Base-by-base conservation (phyloP, 805 yeast species). In the Priceomyces carsonii region DNA sequence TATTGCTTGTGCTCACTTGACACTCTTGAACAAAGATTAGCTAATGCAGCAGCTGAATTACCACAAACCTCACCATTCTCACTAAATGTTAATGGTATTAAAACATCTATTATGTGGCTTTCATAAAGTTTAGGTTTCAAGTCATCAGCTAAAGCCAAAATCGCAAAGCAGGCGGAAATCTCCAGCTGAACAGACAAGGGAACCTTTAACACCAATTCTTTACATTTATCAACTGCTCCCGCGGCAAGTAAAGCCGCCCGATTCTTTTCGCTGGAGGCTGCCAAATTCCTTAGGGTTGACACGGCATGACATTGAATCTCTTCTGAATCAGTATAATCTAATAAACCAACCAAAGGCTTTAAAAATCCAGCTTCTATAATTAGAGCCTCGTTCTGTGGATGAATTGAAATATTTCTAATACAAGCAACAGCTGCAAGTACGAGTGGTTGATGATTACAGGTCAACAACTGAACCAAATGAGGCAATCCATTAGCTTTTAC, bases 221-320 rank as follows among this genome's bases (percentile, higher is more conserved):
- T 86, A 63, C 96, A 90, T 62, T 90, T 89, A 45, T 84, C 85
- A 30, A 93, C 95, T 3, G 97, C 97, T 35, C 96, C 96, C 9
- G 96, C 95, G 43, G 89, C 95, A 44, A 93, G 77, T 45, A 93
- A 79, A 32, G 93, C 95, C 49, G 85, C 74, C 69, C 97, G 81
- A 55, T 91, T 91, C 58, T 88, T 80, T 66, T 93, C 98, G 26
- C 93, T 81, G 33, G 93, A 81, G 4, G 99, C 99, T 14, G 99
- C 99, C 50, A 93, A 74, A 60, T 93, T 93, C 62, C 99, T 79
- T 55, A 93, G 73, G 6, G 98, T 90, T 2, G 97, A 90, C 18
- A 93, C 96, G 2, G 98, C 95, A 64, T 93, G 99, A 59, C 99
- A 93, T 67, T 91, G 96, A 45, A 93, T 91, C 66, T 93, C 99